phyloP scores from a whole-genome alignment of 108 stramenopile species.

The Bacterosira constricta region DNA sequence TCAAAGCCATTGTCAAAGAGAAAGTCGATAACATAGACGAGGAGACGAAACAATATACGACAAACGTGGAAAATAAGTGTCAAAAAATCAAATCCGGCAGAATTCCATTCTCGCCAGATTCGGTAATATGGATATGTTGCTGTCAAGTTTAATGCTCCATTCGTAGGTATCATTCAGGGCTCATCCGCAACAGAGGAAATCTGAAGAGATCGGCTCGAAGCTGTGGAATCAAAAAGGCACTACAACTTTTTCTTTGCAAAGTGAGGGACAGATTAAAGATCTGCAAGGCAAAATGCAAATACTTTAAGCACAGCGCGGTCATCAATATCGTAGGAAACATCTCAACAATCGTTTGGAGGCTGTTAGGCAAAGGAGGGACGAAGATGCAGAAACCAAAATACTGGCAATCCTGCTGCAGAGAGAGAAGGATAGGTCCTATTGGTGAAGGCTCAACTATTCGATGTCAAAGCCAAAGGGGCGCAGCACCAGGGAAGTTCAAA shows the following conservation, averaged over 20 bases:
- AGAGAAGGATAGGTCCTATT: conserved; percentile 19
- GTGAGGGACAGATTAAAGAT: background rate
- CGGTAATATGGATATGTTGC: background rate
- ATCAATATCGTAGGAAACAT: background rate
- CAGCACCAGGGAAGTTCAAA: conserved; percentile 3
- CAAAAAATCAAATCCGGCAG: background rate
- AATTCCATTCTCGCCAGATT: conserved; percentile 9
- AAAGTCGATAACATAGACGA: too few species aligned
- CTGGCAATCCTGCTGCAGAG: conserved; percentile 9
- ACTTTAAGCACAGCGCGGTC: background rate
- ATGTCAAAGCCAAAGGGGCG: background rate
- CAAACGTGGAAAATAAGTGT: conserved; percentile 9
- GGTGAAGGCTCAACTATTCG: conserved; percentile 2
- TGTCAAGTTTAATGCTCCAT: background rate
- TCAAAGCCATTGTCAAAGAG: too few species aligned
- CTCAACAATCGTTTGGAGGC: background rate
- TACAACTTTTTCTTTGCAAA: background rate
- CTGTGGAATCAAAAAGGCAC: background rate
- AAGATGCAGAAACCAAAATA: conserved; percentile 1
- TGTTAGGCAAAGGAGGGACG: background rate
- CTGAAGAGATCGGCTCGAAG: background rate
- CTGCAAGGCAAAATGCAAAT: conserved; percentile 13
- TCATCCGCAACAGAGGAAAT: conserved; percentile 9
- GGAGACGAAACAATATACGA: background rate
- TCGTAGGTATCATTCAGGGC: background rate